These are phyloP conservation scores for Acacia pycnantha DNA, from an alignment of 331 rosid genomes.

Conservation along the genomic window DNA sequence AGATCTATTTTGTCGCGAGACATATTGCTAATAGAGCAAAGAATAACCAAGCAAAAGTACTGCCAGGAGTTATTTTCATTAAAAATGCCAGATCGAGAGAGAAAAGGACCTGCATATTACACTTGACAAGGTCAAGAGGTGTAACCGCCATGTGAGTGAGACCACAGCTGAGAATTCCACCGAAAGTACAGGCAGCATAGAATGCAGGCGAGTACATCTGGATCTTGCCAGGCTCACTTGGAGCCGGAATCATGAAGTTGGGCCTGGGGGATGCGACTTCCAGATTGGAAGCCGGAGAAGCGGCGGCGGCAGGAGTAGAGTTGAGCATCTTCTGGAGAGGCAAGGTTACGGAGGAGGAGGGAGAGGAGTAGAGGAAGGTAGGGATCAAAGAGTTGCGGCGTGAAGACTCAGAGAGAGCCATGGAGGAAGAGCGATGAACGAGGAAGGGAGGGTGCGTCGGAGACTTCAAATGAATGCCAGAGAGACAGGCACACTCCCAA, in stretches of 20 bases:
- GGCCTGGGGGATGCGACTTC: slow-evolving; percentile 22
- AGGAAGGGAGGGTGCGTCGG: neutral
- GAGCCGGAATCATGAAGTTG: slow-evolving; percentile 32
- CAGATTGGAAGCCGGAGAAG: neutral
- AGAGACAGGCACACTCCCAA: neutral
- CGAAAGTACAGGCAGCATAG: slow-evolving; percentile 65
- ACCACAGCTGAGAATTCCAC: slow-evolving; percentile 47
- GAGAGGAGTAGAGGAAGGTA: slow-evolving; percentile 63
- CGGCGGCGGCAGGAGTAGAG: slow-evolving; percentile 17
- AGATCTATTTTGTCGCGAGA: neutral
- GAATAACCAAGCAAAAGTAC: neutral
- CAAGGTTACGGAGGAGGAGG: slow-evolving; percentile 27
- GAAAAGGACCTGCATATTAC: slow-evolving; percentile 70
- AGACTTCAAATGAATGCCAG: slow-evolving; percentile 5
- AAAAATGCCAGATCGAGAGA: neutral
- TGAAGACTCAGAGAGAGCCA: slow-evolving; percentile 49
- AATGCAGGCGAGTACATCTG: slow-evolving; percentile 41
- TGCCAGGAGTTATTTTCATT: neutral
- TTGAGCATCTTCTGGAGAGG: slow-evolving; percentile 34
- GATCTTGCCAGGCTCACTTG: slow-evolving; percentile 32
- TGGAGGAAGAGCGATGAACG: slow-evolving; percentile 16
- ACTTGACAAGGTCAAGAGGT: slow-evolving; percentile 77
- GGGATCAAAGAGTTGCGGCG: slow-evolving; percentile 66
- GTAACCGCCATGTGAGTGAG: slow-evolving; percentile 66
- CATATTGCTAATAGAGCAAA: neutral